These are phyloP conservation scores for Strobilomyces dryophilus DNA, from an alignment of 768 basidiomycete species.

Conservation along the genomic window DNA sequence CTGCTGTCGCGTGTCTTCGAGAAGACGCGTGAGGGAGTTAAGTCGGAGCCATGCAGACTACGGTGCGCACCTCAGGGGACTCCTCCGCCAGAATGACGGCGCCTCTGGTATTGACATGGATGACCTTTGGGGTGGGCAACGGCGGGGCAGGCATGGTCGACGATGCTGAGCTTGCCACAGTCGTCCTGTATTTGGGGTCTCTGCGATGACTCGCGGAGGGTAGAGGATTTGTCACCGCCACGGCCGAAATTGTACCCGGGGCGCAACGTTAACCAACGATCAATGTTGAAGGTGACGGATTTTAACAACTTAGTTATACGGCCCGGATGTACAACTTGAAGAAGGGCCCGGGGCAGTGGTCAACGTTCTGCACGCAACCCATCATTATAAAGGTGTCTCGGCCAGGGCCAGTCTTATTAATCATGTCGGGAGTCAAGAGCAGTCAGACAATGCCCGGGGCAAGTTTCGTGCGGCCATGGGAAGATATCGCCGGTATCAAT, in stretches of 20 bases:
- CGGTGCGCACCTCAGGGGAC: conserved; percentile 76
- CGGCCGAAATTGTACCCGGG: background rate
- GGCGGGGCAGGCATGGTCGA: conserved; percentile 49
- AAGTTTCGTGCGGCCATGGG: conserved; percentile 13
- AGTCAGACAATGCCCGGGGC: conserved; percentile 1
- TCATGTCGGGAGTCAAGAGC: background rate
- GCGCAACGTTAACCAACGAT: conserved; percentile 1
- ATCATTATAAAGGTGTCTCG: conserved; percentile 3
- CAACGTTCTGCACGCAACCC: background rate
- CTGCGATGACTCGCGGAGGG: conserved; percentile 5
- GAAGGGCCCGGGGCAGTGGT: background rate
- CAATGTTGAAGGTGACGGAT: background rate
- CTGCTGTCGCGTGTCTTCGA: conserved; percentile 84
- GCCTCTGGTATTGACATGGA: conserved; percentile 93
- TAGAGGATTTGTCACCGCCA: conserved; percentile 17
- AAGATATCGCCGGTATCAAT: conserved; percentile 6
- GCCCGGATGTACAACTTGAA: background rate
- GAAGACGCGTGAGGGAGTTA: conserved; percentile 13
- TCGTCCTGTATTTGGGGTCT: conserved; percentile 14
- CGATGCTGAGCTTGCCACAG: conserved; percentile 7
- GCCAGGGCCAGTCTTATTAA: conserved; percentile 5
- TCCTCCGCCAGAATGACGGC: conserved; percentile 92
- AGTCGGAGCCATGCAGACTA: background rate
- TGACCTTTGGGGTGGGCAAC: conserved; percentile 78
- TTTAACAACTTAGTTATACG: background rate